Evolutionary conservation across 345 rosid genomes (phyloP), one percentile per base, ranked within the genome.

Genomic region (Citrus maxima): DNA sequence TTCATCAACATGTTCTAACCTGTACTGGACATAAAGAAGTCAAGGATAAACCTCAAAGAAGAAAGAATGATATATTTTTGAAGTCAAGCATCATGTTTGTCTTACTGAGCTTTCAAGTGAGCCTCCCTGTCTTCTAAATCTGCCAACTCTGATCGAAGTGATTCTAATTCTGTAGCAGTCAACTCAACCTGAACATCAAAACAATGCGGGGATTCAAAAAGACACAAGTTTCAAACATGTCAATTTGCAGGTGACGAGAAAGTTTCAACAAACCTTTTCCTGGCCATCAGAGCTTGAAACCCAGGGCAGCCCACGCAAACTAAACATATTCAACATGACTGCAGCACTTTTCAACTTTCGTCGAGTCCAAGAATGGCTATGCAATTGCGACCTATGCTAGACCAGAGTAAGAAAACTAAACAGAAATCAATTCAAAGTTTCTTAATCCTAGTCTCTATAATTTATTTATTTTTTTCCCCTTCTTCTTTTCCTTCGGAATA

Each of bases 1-100:
- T 87, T 93, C 98, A 86, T 90, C 98, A 49, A 94, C 89, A 79
- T 96, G 91, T 87, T 94, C 98, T 90, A 94, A 86, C 89, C 99
- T 96, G 86, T 51, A 54, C 32, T 67, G 72, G 32, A 76, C 34
- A 70, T 10, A 37, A 38, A 42, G 19, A 19, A 42, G 28, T 58
- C 54, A 30, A 81, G 37, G 56, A 46, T 75, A 38, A 70, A 75
- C 37, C 37, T 25, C 22, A 51, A 37, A 54, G 2, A 65, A 66
- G n/a, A 67, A 42, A 72, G 6, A 28, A 51, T 34, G 18, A 12
- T 16, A 13, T 28, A 58, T 5, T 10, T 72, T 62, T 14, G 24
- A 79, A 61, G 67, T 62, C 22, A 56, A 77, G 70, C 81, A 67
- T 28, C 51, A 77, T 81, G 60, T 75, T 65, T 73, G 25, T 71